Evolutionary conservation across 164 flowering plant species (phyloP), one percentile per base, ranked within the genome.

Genomic region (Paratinospora sagittata): DNA sequence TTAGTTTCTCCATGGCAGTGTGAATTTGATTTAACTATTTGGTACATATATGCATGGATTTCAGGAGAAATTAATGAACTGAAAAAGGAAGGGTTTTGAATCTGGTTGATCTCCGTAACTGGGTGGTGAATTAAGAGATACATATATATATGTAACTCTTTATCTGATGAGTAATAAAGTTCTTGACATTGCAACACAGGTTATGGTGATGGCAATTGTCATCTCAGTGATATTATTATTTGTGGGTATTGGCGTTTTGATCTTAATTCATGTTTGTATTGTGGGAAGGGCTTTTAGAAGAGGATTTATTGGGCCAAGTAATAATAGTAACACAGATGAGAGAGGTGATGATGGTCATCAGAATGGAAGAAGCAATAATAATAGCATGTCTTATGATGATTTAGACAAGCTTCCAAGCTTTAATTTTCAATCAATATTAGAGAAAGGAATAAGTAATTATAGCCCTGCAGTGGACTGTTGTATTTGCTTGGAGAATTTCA

Each of bases 391-490:
- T 16, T 43, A 12, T 26, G 84, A 83, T 26, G 93, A 87, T 47
- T 23, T 89, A 10, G 78, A 87, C 72, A 87, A 77, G 82, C 85
- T 89, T 63, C 93, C 93, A 27, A 74, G 83, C 70, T 87, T 75
- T 73, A 84, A 81, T 41, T 86, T 74, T 66, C 70, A 76, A n/a
- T 77, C 73, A 19, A 66, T n/a, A n/a, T n/a, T 63, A 63, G 82
- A 74, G 63, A 75, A 77, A 65, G 76, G 63, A 19, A 77, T n/a
- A n/a, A n/a, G n/a, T n/a, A n/a, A 62, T 27, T 75, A 63, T 27
- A 78, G 78, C 41, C 77, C 83, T 19, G 64, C n/a, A n/a, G n/a
- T 75, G 11, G 85, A 81, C 26, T 85, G 85, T 70, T 85, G 78
- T 17, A 84, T 85, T 66, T 84, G 88, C 63, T 82, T 85, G 79